Base-by-base conservation (phyloP, 2,329 filamentous ascomycete species). In the Myriangium duriaei region DNA sequence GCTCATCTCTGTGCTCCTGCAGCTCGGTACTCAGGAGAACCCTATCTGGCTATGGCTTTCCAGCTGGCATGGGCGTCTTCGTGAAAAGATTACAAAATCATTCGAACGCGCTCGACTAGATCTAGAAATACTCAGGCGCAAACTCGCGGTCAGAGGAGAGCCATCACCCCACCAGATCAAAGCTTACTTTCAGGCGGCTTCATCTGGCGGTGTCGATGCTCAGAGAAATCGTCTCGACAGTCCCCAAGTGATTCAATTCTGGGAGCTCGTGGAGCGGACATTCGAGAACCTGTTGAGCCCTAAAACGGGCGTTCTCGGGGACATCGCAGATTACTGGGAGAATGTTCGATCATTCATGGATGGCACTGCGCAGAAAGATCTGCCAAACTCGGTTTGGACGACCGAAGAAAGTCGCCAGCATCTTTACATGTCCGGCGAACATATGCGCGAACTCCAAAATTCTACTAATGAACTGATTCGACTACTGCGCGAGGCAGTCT, bases 41-140 rank as follows among this genome's bases (percentile, higher is more conserved):
- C 91, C 91, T 1, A 93, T 98, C 45, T 94, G 84, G 83, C 72
- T 92, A 9, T 98, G 91, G 87, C 74, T 98, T 16, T 66, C 88
- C 39, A 94, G 85, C 52, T 78, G 84, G 32, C 92, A 87, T 53
- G 84, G 94, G 46, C 79, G 87, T 52, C 68, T 98, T 40, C 95
- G 91, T 59, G 77, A 77, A 46, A 92, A 83, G 55, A 88, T 96
- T 37, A 74, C 76, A 30, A 68, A 72, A 0, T 81, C 79, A 11
- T 84, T 85, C 37, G 86, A 96, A 46, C 76, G 86, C n/a, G 79
- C 81, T 37, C 83, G 81, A 55, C 76, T 93, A 12, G 88, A 98
- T 58, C 86, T 96, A 47, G 91, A 98, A 57, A 81, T 96, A 15
- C 64, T 93, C 33, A 76, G 91, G 35, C 75, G 92, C 42, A 76